Base-by-base conservation (phyloP, 345 rosid genomes). In the Pistacia integerrima region DNA sequence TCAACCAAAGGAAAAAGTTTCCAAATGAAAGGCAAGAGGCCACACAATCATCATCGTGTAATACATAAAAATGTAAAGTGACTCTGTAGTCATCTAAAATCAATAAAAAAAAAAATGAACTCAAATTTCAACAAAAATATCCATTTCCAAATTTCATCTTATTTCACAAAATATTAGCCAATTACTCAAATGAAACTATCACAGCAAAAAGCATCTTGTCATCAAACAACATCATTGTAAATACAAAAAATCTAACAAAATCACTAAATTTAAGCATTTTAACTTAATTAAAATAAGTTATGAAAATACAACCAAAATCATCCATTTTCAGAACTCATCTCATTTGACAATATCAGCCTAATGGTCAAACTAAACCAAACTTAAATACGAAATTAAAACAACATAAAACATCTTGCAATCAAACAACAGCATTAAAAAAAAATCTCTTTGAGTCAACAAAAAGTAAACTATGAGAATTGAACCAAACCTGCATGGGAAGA, bases 401-500 rank as follows among this genome's bases (percentile, higher is more conserved):
- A 41, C 8, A 54, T 10, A 18, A 36, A 5, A 70, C 12, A 36
- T 36, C 51, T 18, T 11, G 35, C 63, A 72, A 58, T 38, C 13
- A 59, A 60, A 17, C 4, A 63, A 30, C 5, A 54, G 1, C 9
- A 52, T 63, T n/a, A 28, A 28, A 1, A 8, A 73, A 36, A 2
- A 13, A 16, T 30, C 33, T 30, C 33, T 30, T 30, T 30, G 3
- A 30, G 10, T 11, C 20, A 54, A 14, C 44, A 33, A 9, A 20
- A 22, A 16, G 11, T 30, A 56, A 17, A 67, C 0, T 4, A 44
- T 1, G 7, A 67, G 72, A 70, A 61, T 17, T 17, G 14, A 62
- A 36, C 18, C 64, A 78, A 77, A 94, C 98, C 98, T 93, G 90
- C 87, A 94, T 83, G 77, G 91, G 20, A 75, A 94, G 94, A 74